Conservation (phyloP, 305 asterid genomes). For the Plantago rigida region DNA sequence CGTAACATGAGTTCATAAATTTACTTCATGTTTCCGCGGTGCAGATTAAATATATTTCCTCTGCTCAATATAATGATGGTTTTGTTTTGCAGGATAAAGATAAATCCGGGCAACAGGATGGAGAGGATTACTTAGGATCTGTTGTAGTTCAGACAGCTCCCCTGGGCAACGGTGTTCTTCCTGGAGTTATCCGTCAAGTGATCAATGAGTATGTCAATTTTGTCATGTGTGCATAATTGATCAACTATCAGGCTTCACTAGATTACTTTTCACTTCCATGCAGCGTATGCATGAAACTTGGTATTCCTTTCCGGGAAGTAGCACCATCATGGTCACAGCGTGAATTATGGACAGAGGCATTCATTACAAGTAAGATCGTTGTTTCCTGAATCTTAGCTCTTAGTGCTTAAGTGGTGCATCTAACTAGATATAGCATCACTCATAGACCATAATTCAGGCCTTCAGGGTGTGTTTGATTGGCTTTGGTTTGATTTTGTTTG, state of each 20-base stretch:
- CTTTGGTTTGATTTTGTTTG: no score
- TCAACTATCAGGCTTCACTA: not conserved
- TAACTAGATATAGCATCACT: no score
- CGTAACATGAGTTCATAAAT: no score
- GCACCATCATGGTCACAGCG: slow-evolving; percentile 83
- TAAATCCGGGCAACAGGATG: slow-evolving; percentile 26
- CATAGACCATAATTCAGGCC: no score
- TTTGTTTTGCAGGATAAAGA: slow-evolving; percentile 38
- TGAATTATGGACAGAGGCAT: slow-evolving; percentile 73
- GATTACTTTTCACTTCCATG: slow-evolving; percentile 25
- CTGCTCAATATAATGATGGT: no score
- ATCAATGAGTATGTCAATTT: slow-evolving; percentile 51
- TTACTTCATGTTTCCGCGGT: no score
- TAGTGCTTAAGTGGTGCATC: not conserved
- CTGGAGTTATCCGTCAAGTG: slow-evolving; percentile 83
- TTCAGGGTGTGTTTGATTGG: no score
- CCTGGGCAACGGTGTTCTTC: slow-evolving; percentile 64
- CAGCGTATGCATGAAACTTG: slow-evolving; percentile 56
- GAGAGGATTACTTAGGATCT: slow-evolving; percentile 23
- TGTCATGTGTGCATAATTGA: not conserved
- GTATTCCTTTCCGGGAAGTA: slow-evolving; percentile 69
- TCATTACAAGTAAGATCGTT: slow-evolving; percentile 57
- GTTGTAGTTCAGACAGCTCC: slow-evolving; percentile 83
- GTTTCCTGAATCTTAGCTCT: not conserved
- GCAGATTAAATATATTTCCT: no score